Evolutionary conservation across 768 basidiomycete genomes (phyloP).

Genomic region (Lactarius evosmus): DNA sequence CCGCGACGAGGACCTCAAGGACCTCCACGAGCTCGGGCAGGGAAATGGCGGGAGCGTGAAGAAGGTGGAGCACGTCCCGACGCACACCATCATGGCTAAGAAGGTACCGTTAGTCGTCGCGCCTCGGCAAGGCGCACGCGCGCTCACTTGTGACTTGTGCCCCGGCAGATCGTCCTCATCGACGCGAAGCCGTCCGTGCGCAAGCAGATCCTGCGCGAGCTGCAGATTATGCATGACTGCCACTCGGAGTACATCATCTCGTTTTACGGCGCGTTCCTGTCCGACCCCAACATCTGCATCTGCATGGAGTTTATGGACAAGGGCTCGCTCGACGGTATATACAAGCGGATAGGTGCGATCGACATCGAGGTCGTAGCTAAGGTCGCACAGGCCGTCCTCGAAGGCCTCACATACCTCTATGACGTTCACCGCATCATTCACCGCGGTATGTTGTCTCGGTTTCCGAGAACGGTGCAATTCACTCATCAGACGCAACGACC

Average conservation of each 20-base stretch:
- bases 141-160: slow-evolving; percentile 4
- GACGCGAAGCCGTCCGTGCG: slow-evolving; percentile 94
- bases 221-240: slow-evolving; percentile 99
- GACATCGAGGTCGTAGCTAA: slow-evolving; percentile 89
- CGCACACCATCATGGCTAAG: slow-evolving; percentile 94
- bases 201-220: slow-evolving; percentile 95
- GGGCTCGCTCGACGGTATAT: slow-evolving; percentile 90
- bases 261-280: slow-evolving; percentile 94
- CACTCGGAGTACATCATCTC: slow-evolving; percentile 91
- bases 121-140: slow-evolving; percentile 5
- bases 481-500: slow-evolving; percentile 5
- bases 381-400: slow-evolving; percentile 92
- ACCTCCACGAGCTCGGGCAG: slow-evolving; percentile 86
- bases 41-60: slow-evolving; percentile 98
- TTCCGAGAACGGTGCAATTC: not conserved
- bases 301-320: slow-evolving; percentile 98
- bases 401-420: slow-evolving; percentile 95
- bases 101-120: slow-evolving; percentile 63
- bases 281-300: slow-evolving; percentile 97
- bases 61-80: slow-evolving; percentile 89
- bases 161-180: slow-evolving; percentile 81
- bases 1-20: slow-evolving; percentile 85
- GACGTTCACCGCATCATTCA: slow-evolving; percentile 98
- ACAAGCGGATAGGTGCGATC: slow-evolving; percentile 93
- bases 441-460: slow-evolving; percentile 64